Evolutionary conservation across 257 asterid genomes (phyloP).

Genomic region (Solanum medicagineum): DNA sequence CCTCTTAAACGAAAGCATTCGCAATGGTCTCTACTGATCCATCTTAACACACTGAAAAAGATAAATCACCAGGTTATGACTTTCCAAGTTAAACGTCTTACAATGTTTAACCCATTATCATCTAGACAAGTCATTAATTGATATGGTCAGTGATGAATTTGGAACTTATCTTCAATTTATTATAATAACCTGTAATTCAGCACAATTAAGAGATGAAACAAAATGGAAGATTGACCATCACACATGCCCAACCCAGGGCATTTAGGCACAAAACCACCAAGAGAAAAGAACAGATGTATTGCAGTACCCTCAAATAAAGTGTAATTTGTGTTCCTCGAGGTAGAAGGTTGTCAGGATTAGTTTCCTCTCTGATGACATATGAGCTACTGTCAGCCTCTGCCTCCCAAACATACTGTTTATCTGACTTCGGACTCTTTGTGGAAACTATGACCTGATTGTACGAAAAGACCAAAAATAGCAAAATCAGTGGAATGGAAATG

Average conservation of each 20-base stretch:
- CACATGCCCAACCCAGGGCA: background rate
- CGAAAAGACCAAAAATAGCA: background rate
- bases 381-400: slow-evolving; percentile 88
- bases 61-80: background rate
- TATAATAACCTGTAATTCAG: background rate
- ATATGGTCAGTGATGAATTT: background rate
- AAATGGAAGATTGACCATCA: background rate
- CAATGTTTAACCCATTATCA: background rate
- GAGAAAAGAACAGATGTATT: background rate
- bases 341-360: slow-evolving; percentile 55
- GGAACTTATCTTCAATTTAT: background rate
- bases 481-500: background rate
- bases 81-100: background rate
- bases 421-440: slow-evolving; percentile 94
- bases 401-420: slow-evolving; percentile 91
- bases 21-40: background rate
- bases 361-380: slow-evolving; percentile 67
- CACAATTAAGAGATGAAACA: background rate
- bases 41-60: background rate
- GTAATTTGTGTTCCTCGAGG: slow-evolving; percentile 87
- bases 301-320: slow-evolving; percentile 70
- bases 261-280: background rate
- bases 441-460: slow-evolving; percentile 68
- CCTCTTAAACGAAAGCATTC: background rate
- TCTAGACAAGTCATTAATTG: background rate